These are phyloP conservation scores for Euclidium syriacum DNA, from an alignment of 345 rosid species.

Conservation along the genomic window DNA sequence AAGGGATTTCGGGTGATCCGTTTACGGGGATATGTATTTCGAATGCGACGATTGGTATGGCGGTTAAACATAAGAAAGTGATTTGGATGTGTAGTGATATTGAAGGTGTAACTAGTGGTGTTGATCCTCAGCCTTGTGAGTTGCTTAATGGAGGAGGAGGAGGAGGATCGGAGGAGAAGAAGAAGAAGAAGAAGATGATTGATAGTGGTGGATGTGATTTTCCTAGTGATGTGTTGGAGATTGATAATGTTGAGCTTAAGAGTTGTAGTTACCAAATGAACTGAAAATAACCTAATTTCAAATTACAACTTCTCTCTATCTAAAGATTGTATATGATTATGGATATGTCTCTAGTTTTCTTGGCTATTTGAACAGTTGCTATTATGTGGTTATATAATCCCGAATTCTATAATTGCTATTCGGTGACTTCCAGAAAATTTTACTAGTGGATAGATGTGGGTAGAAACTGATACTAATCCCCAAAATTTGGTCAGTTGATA, in stretches of 20 bases:
- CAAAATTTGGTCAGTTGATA: too few relatives aligned
- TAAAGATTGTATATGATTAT: not conserved
- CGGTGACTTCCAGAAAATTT: too few relatives aligned
- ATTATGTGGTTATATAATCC: too few relatives aligned
- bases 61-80: slow-evolving; percentile 32
- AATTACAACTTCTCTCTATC: not conserved
- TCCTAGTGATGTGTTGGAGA: slow-evolving; percentile 50
- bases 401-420: too few relatives aligned
- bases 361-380: too few relatives aligned
- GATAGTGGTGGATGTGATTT: slow-evolving; percentile 49
- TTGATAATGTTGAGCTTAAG: slow-evolving; percentile 56
- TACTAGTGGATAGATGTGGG: too few relatives aligned
- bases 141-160: slow-evolving; percentile 23
- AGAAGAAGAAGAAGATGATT: not conserved
- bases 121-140: slow-evolving; percentile 47
- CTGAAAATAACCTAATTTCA: slow-evolving; percentile 1
- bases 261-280: slow-evolving; percentile 43
- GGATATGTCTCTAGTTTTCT: too few relatives aligned
- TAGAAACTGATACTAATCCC: too few relatives aligned
- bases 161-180: not conserved
- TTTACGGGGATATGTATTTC: slow-evolving; percentile 66
- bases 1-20: slow-evolving; percentile 39
- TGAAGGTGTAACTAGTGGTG: slow-evolving; percentile 42
- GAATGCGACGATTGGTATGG: slow-evolving; percentile 43
- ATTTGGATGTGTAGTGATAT: slow-evolving; percentile 68